Evolutionary conservation across 495 filamentous ascomycete genomes (phyloP), one percentile per base, ranked within the genome.

Genomic region (Ramalina intermedia): DNA sequence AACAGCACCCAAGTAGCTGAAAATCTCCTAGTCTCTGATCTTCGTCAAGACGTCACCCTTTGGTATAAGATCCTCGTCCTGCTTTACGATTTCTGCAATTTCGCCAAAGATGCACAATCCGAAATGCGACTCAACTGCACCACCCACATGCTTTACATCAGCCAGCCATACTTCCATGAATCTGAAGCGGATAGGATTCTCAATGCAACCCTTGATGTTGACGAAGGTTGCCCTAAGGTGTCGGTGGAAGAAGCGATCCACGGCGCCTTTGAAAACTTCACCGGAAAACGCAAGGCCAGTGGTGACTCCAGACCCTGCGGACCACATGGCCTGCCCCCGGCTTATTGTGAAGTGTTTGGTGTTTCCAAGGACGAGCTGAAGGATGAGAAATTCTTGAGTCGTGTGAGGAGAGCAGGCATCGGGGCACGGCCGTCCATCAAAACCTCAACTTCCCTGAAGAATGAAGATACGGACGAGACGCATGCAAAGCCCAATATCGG

Each of bases 111-210:
- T 29, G 52, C 27, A 12, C 26, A 42, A 12, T 43, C 56, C 6
- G 52, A 58, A 43, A 46, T 51, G 41, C 58, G 62, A 16, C 41
- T 58, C 14, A 46, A 52, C 26, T 43, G 49, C 20, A 63, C 60
- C 20, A 60, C 53, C 27, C 50, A 61, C 43, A 58, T 56, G 39
- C 47, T 63, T 11, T 63, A 64, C 46, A 61, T 64, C 47, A 59
- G 58, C 47, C 37, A 16, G 38, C 60, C 60, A 21, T 64, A 64
- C 37, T 61, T 64, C 41, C 49, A 56, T 26, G 26, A 48, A 13
- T 37, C 36, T 11, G 58, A 64, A 52, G 58, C 60, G 16, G 48
- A 18, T 11, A 48, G 35, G 4, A 52, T 61, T 20, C 58, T 51
- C 41, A 42, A 20, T 39, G 53, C 60, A 37, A 29, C 48, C 17